Evolutionary conservation across 306 rosid genomes (phyloP).

Genomic region (Hylodesmum podocarpum): DNA sequence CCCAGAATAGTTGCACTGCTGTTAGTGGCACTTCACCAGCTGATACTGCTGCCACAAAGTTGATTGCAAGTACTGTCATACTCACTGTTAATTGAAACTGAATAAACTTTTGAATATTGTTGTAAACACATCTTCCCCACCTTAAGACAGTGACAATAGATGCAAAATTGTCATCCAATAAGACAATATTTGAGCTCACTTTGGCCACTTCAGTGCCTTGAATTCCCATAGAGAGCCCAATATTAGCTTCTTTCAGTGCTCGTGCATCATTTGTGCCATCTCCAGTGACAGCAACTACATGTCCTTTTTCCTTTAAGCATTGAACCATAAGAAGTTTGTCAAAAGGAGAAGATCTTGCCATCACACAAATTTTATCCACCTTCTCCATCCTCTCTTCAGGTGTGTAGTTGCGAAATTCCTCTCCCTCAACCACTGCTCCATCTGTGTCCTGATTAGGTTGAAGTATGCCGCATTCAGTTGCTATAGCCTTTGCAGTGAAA

Average conservation of each 20-base stretch:
- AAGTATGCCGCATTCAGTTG: slow-evolving; percentile 34
- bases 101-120: slow-evolving; percentile 39
- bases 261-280: slow-evolving; percentile 44
- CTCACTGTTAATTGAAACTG: slow-evolving; percentile 40
- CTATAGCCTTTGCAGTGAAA: slow-evolving; percentile 40
- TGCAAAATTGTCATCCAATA: slow-evolving; percentile 37
- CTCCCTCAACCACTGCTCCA: slow-evolving; percentile 28
- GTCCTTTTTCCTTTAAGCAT: slow-evolving; percentile 37
- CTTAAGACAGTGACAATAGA: slow-evolving; percentile 36
- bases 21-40: slow-evolving; percentile 40
- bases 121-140: slow-evolving; percentile 45
- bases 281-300: slow-evolving; percentile 41
- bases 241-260: slow-evolving; percentile 43
- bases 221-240: slow-evolving; percentile 43
- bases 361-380: slow-evolving; percentile 32
- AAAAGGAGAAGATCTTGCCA: slow-evolving; percentile 45
- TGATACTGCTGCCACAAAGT: slow-evolving; percentile 38
- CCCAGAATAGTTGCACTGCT: slow-evolving; percentile 39
- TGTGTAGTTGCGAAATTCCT: slow-evolving; percentile 33
- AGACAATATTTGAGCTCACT: slow-evolving; percentile 42
- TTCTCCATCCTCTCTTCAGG: slow-evolving; percentile 25
- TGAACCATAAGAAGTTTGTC: slow-evolving; percentile 43
- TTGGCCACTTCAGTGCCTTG: slow-evolving; percentile 46
- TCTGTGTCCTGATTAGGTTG: background rate
- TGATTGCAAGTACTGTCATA: slow-evolving; percentile 36